phyloP scores from a whole-genome alignment of 2,329 filamentous ascomycete genomes.

The Fusarium sp. region DNA sequence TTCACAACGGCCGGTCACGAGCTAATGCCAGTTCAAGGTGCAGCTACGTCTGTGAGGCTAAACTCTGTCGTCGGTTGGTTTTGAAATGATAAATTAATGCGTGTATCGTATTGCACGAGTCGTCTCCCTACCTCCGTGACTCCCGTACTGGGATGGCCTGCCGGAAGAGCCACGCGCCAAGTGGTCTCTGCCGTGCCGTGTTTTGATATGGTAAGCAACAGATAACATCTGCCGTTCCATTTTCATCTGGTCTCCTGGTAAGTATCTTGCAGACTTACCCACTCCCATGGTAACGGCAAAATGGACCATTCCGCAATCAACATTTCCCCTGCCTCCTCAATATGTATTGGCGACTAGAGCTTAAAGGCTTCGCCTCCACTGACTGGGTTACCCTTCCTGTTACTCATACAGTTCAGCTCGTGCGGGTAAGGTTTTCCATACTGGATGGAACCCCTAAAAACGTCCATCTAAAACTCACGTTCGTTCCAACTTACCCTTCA shows the following conservation, averaged over 20 bases:
- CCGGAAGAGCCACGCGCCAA: not conserved
- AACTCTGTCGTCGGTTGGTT: not conserved
- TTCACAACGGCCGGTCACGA: not conserved
- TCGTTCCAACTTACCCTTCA: not conserved
- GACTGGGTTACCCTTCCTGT: not conserved
- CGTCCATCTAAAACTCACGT: not conserved
- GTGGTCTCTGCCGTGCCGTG: not conserved
- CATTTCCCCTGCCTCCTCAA: not conserved
- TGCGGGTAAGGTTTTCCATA: not conserved
- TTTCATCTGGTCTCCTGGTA: slow-evolving; percentile 2
- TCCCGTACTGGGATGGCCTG: not conserved
- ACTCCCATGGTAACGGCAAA: slow-evolving; percentile 11
- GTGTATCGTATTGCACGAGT: not conserved
- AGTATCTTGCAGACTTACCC: slow-evolving; percentile 9
- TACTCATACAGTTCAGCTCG: not conserved
- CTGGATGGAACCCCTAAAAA: not conserved
- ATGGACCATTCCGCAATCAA: not conserved
- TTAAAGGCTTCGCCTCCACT: not conserved
- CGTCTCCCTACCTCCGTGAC: not conserved
- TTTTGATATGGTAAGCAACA: slow-evolving; percentile 1
- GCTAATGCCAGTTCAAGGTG: slow-evolving; percentile 1
- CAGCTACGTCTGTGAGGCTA: not conserved
- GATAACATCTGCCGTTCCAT: slow-evolving; percentile 11
- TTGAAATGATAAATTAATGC: not conserved
- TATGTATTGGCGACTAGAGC: not conserved